phyloP scores from a whole-genome alignment of 805 yeast species.

The Lipomyces kockii region DNA sequence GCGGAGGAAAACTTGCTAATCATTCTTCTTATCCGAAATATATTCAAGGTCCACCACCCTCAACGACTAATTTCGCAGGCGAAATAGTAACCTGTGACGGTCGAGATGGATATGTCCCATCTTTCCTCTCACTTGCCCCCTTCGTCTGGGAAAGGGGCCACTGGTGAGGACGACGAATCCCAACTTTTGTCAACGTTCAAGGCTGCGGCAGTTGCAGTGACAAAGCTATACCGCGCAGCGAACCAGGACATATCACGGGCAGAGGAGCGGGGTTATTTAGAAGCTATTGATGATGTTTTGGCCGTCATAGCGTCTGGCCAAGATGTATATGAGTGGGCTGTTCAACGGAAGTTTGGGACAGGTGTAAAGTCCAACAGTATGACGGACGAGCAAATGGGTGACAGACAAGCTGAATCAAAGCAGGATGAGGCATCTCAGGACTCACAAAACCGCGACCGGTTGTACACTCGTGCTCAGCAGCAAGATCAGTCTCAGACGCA shows the following conservation, averaged over 20 bases:
- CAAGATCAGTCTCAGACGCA: not conserved
- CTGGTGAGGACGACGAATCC: conserved; percentile 49
- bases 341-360: conserved; percentile 21
- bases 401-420: not conserved
- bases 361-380: not conserved
- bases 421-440: not conserved
- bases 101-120: conserved; percentile 64
- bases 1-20: not conserved
- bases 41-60: not conserved
- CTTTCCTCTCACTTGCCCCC: conserved; percentile 61
- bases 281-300: conserved; percentile 63
- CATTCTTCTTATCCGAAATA: not conserved
- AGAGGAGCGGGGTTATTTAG: conserved; percentile 62
- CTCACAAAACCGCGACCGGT: not conserved
- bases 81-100: not conserved
- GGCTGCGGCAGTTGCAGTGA: conserved; percentile 72
- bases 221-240: conserved; percentile 66
- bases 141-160: conserved; percentile 49
- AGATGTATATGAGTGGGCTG: conserved; percentile 38
- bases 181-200: conserved; percentile 69
- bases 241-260: conserved; percentile 56
- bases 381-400: conserved; percentile 12
- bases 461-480: not conserved
- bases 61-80: not conserved
- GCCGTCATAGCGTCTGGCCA: conserved; percentile 33